phyloP scores from a whole-genome alignment of 1,284 basidiomycete genomes.

The Apiotrichum akiyoshidainum region DNA sequence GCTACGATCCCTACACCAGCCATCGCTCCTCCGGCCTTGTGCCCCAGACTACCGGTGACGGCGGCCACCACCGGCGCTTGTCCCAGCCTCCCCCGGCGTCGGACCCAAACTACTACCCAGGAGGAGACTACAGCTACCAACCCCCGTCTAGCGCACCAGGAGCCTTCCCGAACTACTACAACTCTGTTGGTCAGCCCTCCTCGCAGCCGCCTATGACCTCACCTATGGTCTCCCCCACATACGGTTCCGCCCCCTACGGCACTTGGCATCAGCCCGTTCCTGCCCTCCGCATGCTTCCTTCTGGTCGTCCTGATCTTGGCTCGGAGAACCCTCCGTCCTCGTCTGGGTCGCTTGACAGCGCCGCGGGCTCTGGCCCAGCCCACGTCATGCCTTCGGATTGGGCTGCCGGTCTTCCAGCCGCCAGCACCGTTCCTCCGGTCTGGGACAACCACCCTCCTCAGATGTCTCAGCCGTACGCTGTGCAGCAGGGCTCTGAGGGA shows the following conservation, averaged over 20 bases:
- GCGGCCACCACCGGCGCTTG: slow-evolving; percentile 16
- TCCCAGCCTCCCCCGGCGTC: slow-evolving; percentile 17
- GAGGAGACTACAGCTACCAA: slow-evolving; percentile 22
- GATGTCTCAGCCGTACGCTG: slow-evolving; percentile 16
- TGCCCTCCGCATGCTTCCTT: slow-evolving; percentile 11
- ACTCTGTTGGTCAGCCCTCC: slow-evolving; percentile 3
- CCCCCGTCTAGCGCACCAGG: slow-evolving; percentile 22
- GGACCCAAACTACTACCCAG: slow-evolving; percentile 13
- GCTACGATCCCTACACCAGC: slow-evolving; percentile 20
- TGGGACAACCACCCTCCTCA: slow-evolving; percentile 21
- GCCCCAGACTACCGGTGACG: slow-evolving; percentile 1
- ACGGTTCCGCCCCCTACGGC: slow-evolving; percentile 8
- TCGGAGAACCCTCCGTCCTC: slow-evolving; percentile 17
- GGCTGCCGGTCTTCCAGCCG: slow-evolving; percentile 9
- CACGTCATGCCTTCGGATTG: slow-evolving; percentile 10
- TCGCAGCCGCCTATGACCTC: slow-evolving; percentile 16
- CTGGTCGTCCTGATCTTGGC: slow-evolving; percentile 11
- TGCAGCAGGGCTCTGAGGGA: slow-evolving; percentile 17
- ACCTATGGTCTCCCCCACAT: slow-evolving; percentile 17
- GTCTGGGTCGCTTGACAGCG: slow-evolving; percentile 19
- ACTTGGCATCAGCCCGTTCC: slow-evolving; percentile 16
- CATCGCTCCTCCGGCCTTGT: background rate
- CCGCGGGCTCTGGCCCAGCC: slow-evolving; percentile 3
- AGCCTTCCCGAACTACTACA: slow-evolving; percentile 14
- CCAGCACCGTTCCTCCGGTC: slow-evolving; percentile 1